These are phyloP conservation scores for Penicillium capsulatum DNA, from an alignment of 2,329 filamentous ascomycete genomes.

Conservation along the genomic window DNA sequence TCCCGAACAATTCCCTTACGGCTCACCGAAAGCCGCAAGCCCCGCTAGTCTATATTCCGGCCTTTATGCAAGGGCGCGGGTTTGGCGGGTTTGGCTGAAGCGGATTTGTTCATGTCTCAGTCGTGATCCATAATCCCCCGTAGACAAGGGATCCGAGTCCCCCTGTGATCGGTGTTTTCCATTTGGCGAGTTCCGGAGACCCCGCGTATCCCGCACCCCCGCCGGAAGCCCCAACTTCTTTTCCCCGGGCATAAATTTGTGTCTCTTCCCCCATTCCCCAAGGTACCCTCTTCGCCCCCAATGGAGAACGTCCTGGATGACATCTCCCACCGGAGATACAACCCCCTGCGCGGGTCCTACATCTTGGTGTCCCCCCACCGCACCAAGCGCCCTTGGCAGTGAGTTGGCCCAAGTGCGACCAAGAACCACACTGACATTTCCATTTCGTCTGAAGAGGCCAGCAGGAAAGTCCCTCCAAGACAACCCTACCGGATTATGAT, in stretches of 20 bases:
- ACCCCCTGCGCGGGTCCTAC: conserved; percentile 84
- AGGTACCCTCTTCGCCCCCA: conserved; percentile 17
- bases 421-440: conserved; percentile 1
- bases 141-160: not conserved
- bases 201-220: conserved; percentile 23
- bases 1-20: too few relatives aligned
- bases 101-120: too few relatives aligned
- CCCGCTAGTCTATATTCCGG: too few relatives aligned
- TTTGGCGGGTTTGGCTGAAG: too few relatives aligned
- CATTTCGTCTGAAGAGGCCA: conserved; percentile 57
- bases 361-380: conserved; percentile 92
- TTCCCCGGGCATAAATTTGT: conserved; percentile 1
- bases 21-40: too few relatives aligned
- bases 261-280: conserved; percentile 7
- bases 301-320: conserved; percentile 86
- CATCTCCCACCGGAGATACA: conserved; percentile 93
- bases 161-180: too few relatives aligned
- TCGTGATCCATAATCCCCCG: too few relatives aligned
- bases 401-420: conserved; percentile 40
- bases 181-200: conserved; percentile 15
- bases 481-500: conserved; percentile 74
- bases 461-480: conserved; percentile 67
- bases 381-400: conserved; percentile 98
- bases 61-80: too few relatives aligned
- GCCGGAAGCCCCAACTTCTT: conserved; percentile 10